phyloP scores from a whole-genome alignment of 140 eudicot species.

The Bidens hawaiensis region DNA sequence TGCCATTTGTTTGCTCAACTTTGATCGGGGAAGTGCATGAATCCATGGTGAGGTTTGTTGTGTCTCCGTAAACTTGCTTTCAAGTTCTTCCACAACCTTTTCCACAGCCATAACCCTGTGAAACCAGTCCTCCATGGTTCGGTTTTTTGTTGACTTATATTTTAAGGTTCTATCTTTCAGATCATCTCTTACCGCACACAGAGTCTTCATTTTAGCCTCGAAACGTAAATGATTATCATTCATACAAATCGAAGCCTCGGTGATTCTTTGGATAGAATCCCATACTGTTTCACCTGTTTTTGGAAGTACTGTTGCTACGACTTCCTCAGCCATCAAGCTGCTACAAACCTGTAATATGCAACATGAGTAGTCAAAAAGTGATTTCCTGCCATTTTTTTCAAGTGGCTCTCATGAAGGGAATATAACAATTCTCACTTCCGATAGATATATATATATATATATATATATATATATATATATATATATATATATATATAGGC shows the following conservation, averaged over 20 bases:
- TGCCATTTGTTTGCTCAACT: slow-evolving; percentile 15
- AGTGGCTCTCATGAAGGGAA: too few species aligned
- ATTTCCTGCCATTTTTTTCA: too few species aligned
- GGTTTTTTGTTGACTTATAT: slow-evolving; percentile 12
- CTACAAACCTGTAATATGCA: slow-evolving; percentile 7
- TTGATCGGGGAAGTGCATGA: not conserved
- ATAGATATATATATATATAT: too few species aligned
- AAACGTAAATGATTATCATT: not conserved
- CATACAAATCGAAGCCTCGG: slow-evolving; percentile 1
- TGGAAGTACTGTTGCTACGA: slow-evolving; percentile 9
- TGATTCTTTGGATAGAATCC: slow-evolving; percentile 12
- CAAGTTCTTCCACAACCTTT: slow-evolving; percentile 4
- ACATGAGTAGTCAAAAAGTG: slow-evolving; percentile 3
- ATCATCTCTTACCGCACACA: slow-evolving; percentile 13
- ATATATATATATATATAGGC: too few species aligned
- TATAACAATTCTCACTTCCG: too few species aligned
- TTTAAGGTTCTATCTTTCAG: slow-evolving; percentile 3
- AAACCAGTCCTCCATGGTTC: slow-evolving; percentile 13
- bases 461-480: too few species aligned
- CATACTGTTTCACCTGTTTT: slow-evolving; percentile 19
- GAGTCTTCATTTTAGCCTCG: not conserved
- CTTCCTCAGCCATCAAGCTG: slow-evolving; percentile 14
- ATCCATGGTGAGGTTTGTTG: not conserved
- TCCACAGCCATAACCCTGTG: slow-evolving; percentile 3
- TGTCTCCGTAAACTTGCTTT: not conserved